These are phyloP conservation scores for Fagopyrum tataricum DNA, from an alignment of 148 eudicot species.

Conservation along the genomic window DNA sequence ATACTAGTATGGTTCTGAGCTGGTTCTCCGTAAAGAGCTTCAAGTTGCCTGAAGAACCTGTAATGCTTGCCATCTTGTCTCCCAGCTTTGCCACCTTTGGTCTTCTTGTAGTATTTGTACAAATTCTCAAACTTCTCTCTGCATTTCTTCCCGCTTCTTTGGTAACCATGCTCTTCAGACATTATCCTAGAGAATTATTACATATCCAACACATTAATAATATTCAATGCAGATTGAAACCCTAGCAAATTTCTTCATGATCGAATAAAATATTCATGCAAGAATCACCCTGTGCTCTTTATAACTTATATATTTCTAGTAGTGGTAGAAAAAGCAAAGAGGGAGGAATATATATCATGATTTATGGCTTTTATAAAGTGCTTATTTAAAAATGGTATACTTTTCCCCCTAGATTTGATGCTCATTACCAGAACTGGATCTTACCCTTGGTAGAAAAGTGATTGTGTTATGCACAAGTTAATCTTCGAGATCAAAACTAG, in stretches of 20 bases:
- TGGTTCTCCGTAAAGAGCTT: constrained; percentile 69
- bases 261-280: background rate
- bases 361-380: background rate
- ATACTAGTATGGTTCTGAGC: background rate
- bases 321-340: background rate
- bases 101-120: constrained; percentile 96
- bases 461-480: too few relatives aligned
- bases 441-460: too few relatives aligned
- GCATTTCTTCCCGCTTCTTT: constrained; percentile 97
- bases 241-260: background rate
- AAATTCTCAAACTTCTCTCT: constrained; percentile 92
- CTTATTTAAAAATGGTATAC: background rate
- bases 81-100: constrained; percentile 92
- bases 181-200: constrained; percentile 43
- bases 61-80: constrained; percentile 95
- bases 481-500: background rate
- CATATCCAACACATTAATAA: background rate
- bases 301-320: background rate
- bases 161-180: constrained; percentile 90
- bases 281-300: background rate
- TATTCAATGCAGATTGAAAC: constrained; percentile 7
- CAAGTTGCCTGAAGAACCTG: constrained; percentile 86
- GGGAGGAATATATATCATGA: background rate
- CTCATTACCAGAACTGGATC: background rate
- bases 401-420: background rate